These are phyloP conservation scores for Tephrocybe sp. DNA, from an alignment of 768 basidiomycete genomes.

Conservation along the genomic window DNA sequence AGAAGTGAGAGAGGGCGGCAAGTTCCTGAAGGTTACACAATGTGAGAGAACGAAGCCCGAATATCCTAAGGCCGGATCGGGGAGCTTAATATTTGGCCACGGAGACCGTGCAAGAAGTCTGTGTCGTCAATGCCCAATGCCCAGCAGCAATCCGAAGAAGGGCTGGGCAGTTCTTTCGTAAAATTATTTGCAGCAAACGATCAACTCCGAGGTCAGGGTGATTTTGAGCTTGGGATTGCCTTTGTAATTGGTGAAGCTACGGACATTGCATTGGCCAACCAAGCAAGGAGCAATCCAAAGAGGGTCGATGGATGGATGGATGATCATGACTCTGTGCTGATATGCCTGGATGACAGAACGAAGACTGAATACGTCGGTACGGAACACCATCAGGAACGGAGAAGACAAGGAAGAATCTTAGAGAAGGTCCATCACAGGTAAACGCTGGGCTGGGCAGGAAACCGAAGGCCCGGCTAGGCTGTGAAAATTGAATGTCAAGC, in stretches of 20 bases:
- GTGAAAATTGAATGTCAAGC: too few species aligned
- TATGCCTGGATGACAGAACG: neutral
- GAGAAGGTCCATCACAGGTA: too few species aligned
- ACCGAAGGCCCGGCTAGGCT: too few species aligned
- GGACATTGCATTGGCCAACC: too few species aligned
- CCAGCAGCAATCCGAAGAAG: neutral
- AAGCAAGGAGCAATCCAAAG: too few species aligned
- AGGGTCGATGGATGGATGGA: too few species aligned
- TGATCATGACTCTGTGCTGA: too few species aligned
- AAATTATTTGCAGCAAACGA: neutral
- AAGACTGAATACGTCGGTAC: neutral
- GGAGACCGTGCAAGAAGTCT: constrained; percentile 12
- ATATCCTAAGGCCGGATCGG: constrained; percentile 10
- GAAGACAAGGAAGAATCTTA: neutral
- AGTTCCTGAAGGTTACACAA: constrained; percentile 12
- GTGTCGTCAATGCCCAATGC: neutral
- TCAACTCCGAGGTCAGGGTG: constrained; percentile 6
- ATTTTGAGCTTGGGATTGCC: neutral
- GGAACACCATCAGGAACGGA: neutral
- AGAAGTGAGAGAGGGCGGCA: neutral
- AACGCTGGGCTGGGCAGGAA: too few species aligned
- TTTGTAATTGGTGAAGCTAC: too few species aligned
- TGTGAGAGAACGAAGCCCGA: constrained; percentile 10
- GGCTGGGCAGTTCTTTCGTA: neutral
- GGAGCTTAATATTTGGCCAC: constrained; percentile 5